Evolutionary conservation across 768 basidiomycete genomes (phyloP), one percentile per base, ranked within the genome.

Genomic region (Dioszegia aurantiaca): DNA sequence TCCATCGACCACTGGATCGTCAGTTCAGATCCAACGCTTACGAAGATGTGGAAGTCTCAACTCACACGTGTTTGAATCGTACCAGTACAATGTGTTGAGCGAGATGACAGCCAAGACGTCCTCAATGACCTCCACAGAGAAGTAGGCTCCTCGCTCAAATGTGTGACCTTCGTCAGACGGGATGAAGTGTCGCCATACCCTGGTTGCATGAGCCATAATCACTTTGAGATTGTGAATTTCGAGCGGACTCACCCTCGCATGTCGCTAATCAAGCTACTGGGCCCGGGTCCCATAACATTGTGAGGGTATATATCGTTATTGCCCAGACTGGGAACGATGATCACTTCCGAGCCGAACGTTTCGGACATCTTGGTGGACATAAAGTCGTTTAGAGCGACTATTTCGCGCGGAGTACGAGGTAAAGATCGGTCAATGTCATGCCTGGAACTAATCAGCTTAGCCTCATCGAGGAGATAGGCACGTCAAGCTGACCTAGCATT

Each of bases 11-110:
- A 86, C 89, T 90, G 62, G 44, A 69, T 48, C 37, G 17, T 59
- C 27, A 64, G 62, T 56, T 42, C 16, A 43, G 11, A 14, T 10
- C 11, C 23, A 24, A 41, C 40, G 41, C 33, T 3, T 28, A n/a
- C n/a, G n/a, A 41, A 17, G n/a, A 21, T 39, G 16, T 19, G 8
- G 53, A 43, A 4, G 19, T 1, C 26, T 23, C 11, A 24, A 63
- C 80, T 58, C 53, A 87, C 89, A 86, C 79, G 88, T 88, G 76
- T 92, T 92, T 14, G 87, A 85, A 73, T 89, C 87, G 75, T 87
- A 93, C 79, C 89, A 92, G 78, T 89, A 93, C 78, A 93, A 83
- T 0, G 90, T 91, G 76, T 92, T 95, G 51, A 93, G 79, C 64
- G 86, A 87, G 69, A 95, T 85, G 47, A 86, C 87, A 11, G 88